These are phyloP conservation scores for Termitomyces sp. DNA, from an alignment of 768 basidiomycete genomes.

Conservation along the genomic window DNA sequence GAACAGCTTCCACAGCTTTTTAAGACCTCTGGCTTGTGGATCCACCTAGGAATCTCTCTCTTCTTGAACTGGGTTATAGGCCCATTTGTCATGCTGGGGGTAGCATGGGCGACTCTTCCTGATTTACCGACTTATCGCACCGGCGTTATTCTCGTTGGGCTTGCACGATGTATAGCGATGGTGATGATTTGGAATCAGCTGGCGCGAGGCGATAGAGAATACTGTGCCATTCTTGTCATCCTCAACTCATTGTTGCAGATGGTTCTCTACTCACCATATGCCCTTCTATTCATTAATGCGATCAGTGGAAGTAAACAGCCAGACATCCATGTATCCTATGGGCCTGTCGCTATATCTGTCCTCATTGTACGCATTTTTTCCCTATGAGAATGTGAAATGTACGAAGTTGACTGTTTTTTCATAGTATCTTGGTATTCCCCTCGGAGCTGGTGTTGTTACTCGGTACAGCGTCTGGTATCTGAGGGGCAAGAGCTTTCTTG, in stretches of 20 bases:
- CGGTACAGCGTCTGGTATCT: slow-evolving; percentile 50
- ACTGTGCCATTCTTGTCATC: slow-evolving; percentile 79
- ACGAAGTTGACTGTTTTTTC: not conserved
- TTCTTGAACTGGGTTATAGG: slow-evolving; percentile 79
- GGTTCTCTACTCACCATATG: slow-evolving; percentile 68
- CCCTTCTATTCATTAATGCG: slow-evolving; percentile 70
- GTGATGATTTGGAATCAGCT: slow-evolving; percentile 83
- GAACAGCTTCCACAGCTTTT: slow-evolving; percentile 63
- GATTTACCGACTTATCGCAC: slow-evolving; percentile 72
- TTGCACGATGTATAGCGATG: slow-evolving; percentile 72
- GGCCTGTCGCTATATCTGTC: slow-evolving; percentile 60
- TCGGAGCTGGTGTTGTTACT: slow-evolving; percentile 69
- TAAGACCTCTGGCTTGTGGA: slow-evolving; percentile 51
- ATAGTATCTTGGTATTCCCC: slow-evolving; percentile 82
- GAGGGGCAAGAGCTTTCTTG: slow-evolving; percentile 45
- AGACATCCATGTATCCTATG: slow-evolving; percentile 50
- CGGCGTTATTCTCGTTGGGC: slow-evolving; percentile 81
- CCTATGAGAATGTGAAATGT: not conserved
- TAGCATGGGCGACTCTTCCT: slow-evolving; percentile 84
- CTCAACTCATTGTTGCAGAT: slow-evolving; percentile 81
- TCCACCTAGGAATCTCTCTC: slow-evolving; percentile 65
- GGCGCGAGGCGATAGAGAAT: slow-evolving; percentile 63
- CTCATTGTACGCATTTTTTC: slow-evolving; percentile 52
- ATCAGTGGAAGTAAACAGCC: slow-evolving; percentile 46
- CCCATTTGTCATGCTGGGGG: slow-evolving; percentile 79